A percentile compares a stretch with the other conserved stretches of the same genome.
These are phyloP conservation scores for Mycena galericulata DNA, from an alignment of 768 basidiomycete species.

Conservation along the genomic window DNA sequence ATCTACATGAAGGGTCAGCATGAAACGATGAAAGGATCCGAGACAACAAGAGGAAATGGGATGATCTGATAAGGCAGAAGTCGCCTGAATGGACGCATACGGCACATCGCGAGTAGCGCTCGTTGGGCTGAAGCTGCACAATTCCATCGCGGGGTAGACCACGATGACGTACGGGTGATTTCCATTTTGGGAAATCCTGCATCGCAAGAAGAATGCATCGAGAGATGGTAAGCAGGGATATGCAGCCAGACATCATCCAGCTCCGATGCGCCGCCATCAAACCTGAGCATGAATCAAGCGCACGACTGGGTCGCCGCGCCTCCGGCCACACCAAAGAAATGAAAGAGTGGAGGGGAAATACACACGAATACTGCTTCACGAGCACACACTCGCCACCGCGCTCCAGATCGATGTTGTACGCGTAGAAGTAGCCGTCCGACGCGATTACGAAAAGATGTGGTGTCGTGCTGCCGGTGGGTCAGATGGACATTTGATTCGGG, in stretches of 20 bases:
- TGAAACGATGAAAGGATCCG: neutral
- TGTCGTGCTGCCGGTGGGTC: conserved; percentile 71
- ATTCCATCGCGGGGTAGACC: no score
- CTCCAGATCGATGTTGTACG: conserved; percentile 96
- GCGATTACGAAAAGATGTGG: conserved; percentile 98
- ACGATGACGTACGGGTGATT: no score
- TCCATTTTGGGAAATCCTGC: no score
- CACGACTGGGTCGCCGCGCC: no score
- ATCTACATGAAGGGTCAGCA: conserved; percentile 11
- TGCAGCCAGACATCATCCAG: no score
- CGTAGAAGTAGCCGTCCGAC: conserved; percentile 95
- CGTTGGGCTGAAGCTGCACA: no score
- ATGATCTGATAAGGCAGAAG: neutral
- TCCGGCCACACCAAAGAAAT: neutral
- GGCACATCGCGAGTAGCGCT: no score
- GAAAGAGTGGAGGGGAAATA: neutral
- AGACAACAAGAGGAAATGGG: neutral
- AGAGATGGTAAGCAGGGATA: no score
- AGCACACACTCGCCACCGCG: conserved; percentile 95
- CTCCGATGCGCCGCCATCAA: no score
- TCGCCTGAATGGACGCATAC: no score
- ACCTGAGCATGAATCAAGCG: no score
- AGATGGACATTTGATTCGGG: neutral
- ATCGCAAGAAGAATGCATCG: no score
- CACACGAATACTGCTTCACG: conserved; percentile 84